Evolutionary conservation across 257 asterid species (phyloP).

Genomic region (Ilex asprella): DNA sequence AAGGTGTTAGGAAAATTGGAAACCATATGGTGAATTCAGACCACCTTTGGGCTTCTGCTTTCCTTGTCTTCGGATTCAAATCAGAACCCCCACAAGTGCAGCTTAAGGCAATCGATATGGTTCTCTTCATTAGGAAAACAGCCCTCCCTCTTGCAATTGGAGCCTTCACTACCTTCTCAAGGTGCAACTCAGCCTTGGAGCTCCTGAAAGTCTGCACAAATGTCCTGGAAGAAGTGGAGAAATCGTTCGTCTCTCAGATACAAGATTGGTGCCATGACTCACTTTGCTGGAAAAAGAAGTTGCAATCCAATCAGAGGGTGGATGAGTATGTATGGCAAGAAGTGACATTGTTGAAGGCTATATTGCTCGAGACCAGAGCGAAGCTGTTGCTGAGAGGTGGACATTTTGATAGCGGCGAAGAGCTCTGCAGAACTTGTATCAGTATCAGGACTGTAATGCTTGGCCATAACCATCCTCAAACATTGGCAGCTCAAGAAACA

Average conservation of each 20-base stretch:
- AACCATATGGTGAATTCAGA: constrained; percentile 35
- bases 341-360: constrained; percentile 68
- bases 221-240: constrained; percentile 79
- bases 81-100: constrained; percentile 70
- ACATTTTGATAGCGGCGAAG: constrained; percentile 71
- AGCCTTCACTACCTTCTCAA: constrained; percentile 56
- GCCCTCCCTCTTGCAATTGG: constrained; percentile 63
- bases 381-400: constrained; percentile 73
- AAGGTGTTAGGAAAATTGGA: constrained; percentile 49
- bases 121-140: constrained; percentile 50
- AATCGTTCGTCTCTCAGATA: constrained; percentile 64
- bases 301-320: constrained; percentile 51
- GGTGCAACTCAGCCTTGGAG: constrained; percentile 80
- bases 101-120: constrained; percentile 70
- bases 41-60: constrained; percentile 76
- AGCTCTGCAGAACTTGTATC: constrained; percentile 66
- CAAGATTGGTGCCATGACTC: constrained; percentile 83
- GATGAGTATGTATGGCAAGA: constrained; percentile 84
- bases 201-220: constrained; percentile 78
- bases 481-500: constrained; percentile 82
- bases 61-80: constrained; percentile 76
- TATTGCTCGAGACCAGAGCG: constrained; percentile 63
- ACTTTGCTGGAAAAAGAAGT: constrained; percentile 70
- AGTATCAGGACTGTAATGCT: constrained; percentile 87
- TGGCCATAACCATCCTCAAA: constrained; percentile 71